Evolutionary conservation across 2,329 filamentous ascomycete species (phyloP), one percentile per base, ranked within the genome.

Genomic region (Bipolaris victoriae): DNA sequence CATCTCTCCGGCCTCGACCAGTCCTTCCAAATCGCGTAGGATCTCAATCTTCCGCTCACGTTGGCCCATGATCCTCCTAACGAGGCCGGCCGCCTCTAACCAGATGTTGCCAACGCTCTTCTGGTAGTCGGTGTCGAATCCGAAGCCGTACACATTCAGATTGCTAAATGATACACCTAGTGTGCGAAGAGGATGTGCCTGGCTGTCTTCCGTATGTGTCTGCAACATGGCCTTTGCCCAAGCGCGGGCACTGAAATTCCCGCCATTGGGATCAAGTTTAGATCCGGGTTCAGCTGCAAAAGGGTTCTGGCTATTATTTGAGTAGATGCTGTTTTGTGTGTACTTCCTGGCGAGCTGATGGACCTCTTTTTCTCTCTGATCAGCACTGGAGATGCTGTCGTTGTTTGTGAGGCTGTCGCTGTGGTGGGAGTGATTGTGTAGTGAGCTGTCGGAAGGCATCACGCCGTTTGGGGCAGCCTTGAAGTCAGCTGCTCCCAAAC

Each of bases 1-100:
- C 87, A 92, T 90, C 80, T 92, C 89, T 40, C 89, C 89, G 58
- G 84, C 85, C 69, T 85, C 81, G 1, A 91, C 86, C 0, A 91
- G 70, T 24, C 89, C 89, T 61, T 91, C 88, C 55, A 90, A 86
- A 65, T 85, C 79, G 60, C 82, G 84, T 59, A 91, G 76, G 64
- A 91, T 91, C 66, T 91, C 86, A 62, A 90, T 79, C 62, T 74
- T 76, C 57, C 70, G 68, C 18, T 70, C 71, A 41, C 70, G 72
- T 56, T 69, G 53, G 37, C 74, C 72, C 57, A 73, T 64, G 11
- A 76, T 5, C 37, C 60, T 77, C 69, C 76, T 77, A 40, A 72
- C 66, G 1, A 78, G 46, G 10, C 77, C 78, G 22, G 77, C 61
- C 3, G 58, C 71, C 52, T 81, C 78, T 1, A 82, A 58, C 70